Base-by-base conservation (phyloP, 768 basidiomycete species). In the Asterophora lycoperdoides region DNA sequence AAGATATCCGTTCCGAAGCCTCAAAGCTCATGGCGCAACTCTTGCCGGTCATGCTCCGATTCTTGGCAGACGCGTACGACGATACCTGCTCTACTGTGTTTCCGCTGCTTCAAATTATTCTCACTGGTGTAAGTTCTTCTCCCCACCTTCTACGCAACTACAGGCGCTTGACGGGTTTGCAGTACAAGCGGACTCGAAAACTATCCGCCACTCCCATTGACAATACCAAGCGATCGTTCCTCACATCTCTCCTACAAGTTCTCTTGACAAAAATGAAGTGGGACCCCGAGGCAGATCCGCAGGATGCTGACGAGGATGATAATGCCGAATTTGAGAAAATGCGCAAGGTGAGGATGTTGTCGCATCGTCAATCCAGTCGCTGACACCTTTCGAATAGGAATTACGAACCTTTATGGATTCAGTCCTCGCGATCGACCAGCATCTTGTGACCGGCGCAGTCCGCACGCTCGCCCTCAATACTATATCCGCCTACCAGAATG, bases 301-400 rank as follows among this genome's bases (percentile, higher is more conserved):
- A 84, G 19, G 92, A 95, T 58, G 76, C 82, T 37, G 95, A 97
- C 48, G 92, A 93, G 44, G 95, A 97, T 38, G 90, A 93, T 53
- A 75, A 79, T 50, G 79, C 79, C 8, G 83, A 83, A 44, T 96
- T 98, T 56, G 87, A 90, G 49, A 79, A 79, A 49, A 78, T 95
- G 67, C 83, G 96, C 56, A 91, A 89, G 74, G 93, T 87, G 58
- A 39, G 23, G 69, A 44, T 39, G 32, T 35, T 14, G 17, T 44
- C 46, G 34, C 19, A 33, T 34, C 1, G 4, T 23, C 23, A 6
- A 23, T 23, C 23, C 6, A 6, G 6, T 23, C 23, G 6, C 23
- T 23, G 6, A 23, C 23, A 35, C 32, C 35, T 20, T 4, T 28
- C 14, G 4, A 4, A n/a, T 60, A 94, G 93, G 92, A 93, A 56